phyloP scores from a whole-genome alignment of 148 eudicot genomes.

The Arbutus unedo region DNA sequence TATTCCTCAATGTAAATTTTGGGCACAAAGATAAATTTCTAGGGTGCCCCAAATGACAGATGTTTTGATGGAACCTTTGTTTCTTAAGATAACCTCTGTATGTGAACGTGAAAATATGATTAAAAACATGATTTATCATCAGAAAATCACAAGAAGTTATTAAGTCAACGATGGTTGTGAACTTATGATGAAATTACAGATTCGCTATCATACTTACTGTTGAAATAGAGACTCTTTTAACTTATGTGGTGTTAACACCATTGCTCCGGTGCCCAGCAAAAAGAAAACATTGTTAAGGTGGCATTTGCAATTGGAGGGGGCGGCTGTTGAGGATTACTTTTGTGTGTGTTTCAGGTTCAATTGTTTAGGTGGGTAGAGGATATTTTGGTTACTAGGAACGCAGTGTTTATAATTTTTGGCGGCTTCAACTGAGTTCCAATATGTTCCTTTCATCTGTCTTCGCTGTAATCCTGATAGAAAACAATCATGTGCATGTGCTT shows the following conservation, averaged over 20 bases:
- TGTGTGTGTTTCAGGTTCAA: not conserved
- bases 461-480: too few relatives aligned
- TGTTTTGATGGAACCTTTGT: not conserved
- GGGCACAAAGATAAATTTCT: not conserved
- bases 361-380: not conserved
- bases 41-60: not conserved
- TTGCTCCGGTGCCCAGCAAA: not conserved
- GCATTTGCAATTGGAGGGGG: not conserved
- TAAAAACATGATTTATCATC: not conserved
- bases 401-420: not conserved
- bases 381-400: not conserved
- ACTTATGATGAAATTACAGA: too few relatives aligned
- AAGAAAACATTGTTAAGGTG: not conserved
- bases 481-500: too few relatives aligned
- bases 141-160: not conserved
- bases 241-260: not conserved
- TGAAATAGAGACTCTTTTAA: not conserved
- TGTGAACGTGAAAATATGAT: not conserved
- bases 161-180: not conserved
- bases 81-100: not conserved
- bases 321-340: not conserved
- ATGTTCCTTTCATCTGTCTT: too few relatives aligned
- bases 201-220: not conserved
- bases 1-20: not conserved
- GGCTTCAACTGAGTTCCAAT: not conserved